Base-by-base conservation (phyloP, 2,329 filamentous ascomycete genomes). In the Ophiocordyceps australis region DNA sequence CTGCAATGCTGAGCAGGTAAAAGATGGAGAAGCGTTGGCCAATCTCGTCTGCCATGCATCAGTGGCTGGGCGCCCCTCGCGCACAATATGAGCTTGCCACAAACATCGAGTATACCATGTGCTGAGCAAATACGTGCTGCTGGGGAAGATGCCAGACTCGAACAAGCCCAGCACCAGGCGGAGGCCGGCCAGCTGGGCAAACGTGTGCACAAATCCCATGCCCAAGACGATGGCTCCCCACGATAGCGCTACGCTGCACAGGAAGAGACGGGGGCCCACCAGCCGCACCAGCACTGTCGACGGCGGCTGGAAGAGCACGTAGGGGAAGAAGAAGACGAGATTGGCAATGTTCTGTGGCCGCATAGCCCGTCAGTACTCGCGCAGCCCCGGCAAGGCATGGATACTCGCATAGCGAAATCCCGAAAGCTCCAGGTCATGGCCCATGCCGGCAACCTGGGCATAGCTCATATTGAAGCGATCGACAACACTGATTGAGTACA, bases 401-500 rank as follows among this genome's bases (percentile, higher is more conserved):
- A 5, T 4, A 38, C 53, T 38, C 29, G 59, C 56, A 24, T 61
- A 62, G 40, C 57, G 51, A 27, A 55, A 52, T 5, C 52, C 55
- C 2, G 52, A 42, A 2, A 70, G 45, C 4, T 40, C 24, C 15
- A 70, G 46, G 24, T 69, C 65, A 2, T 33, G 34, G 11, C 42
- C 38, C 60, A 69, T 65, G 27, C 65, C 79, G 13, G 80, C 78
- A 43, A 86, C 74, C 23, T 67, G 67, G 21, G 77, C 78, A 14
- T 67, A 58, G n/a, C 67, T 67, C 43, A 85, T 51, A 46, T 86
- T 86, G 3, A 75, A 81, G 17, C 80, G 60, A 42, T 89, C 80
- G 69, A 86, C 79, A 31, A 86, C 52, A 35, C 66, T 75, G 38
- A 80, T 59, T 43, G 75, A 80, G 47, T 85, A 85, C 52, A 82